phyloP scores from a whole-genome alignment of 2,329 filamentous ascomycete genomes.

The Exserohilum turcica region DNA sequence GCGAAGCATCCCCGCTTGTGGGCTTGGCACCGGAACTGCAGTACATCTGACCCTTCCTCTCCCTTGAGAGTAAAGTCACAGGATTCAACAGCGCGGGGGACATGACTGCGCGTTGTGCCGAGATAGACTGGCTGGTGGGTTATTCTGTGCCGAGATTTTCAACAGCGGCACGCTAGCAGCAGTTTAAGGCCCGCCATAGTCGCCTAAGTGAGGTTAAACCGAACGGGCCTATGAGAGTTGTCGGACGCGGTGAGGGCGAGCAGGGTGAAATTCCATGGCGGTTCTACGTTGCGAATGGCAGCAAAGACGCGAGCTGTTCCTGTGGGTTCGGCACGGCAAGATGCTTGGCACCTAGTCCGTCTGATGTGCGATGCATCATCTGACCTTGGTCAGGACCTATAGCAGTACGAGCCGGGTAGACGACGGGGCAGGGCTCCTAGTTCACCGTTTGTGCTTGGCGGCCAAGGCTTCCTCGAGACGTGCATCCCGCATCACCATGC shows the following conservation, averaged over 20 bases:
- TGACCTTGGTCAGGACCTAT: conserved; percentile 11
- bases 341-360: neutral
- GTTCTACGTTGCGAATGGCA: neutral
- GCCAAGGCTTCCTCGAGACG: neutral
- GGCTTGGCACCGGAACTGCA: neutral
- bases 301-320: conserved; percentile 7
- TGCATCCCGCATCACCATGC: neutral
- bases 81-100: neutral
- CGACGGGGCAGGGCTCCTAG: neutral
- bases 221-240: neutral
- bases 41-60: neutral
- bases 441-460: neutral
- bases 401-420: neutral
- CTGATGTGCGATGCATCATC: neutral
- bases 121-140: conserved; percentile 1
- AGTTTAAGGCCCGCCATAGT: conserved; percentile 1
- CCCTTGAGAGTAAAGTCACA: neutral
- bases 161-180: conserved; percentile 7
- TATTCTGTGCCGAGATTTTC: neutral
- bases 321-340: neutral
- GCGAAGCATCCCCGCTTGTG: conserved; percentile 2
- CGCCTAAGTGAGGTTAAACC: neutral
- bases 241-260: neutral
- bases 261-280: neutral
- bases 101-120: conserved; percentile 5